Evolutionary conservation across 169 alveolate genomes (phyloP).

Genomic region (Eimeria tenella): DNA sequence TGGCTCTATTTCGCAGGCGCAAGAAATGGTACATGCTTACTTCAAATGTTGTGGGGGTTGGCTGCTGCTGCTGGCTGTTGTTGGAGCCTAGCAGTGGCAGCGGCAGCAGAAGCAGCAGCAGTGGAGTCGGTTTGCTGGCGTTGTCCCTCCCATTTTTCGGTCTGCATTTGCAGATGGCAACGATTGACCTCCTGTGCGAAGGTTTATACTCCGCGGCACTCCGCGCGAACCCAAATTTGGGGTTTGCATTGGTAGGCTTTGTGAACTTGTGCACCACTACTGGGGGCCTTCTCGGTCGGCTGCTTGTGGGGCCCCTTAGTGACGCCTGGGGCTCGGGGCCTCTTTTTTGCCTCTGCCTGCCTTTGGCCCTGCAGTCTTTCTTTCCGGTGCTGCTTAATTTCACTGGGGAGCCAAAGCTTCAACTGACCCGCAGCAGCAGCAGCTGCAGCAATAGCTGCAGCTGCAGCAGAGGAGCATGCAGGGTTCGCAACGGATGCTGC

Average conservation of each 20-base stretch:
- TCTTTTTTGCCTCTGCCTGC: slow-evolving; percentile 55
- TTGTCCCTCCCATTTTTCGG: slow-evolving; percentile 32
- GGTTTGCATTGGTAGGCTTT: slow-evolving; percentile 3
- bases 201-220: slow-evolving; percentile 42
- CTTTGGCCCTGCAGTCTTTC: slow-evolving; percentile 35
- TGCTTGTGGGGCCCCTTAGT: slow-evolving; percentile 62
- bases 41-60: slow-evolving; percentile 45
- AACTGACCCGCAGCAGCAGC: no score
- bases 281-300: slow-evolving; percentile 28
- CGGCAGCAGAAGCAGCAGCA: neutral
- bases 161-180: slow-evolving; percentile 52
- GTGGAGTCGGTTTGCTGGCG: slow-evolving; percentile 16
- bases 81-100: neutral
- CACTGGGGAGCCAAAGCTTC: slow-evolving; percentile 38
- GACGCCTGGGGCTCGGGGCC: slow-evolving; percentile 28
- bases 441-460: no score
- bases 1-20: slow-evolving; percentile 62
- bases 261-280: slow-evolving; percentile 12
- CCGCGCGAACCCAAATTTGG: neutral
- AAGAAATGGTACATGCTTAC: slow-evolving; percentile 52
- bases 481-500: neutral
- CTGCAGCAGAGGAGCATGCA: no score
- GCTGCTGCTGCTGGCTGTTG: slow-evolving; percentile 21
- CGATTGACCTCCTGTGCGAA: slow-evolving; percentile 73
- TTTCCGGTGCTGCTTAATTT: slow-evolving; percentile 1